Evolutionary conservation across 345 rosid species (phyloP).

Genomic region (Trapa bicornis): DNA sequence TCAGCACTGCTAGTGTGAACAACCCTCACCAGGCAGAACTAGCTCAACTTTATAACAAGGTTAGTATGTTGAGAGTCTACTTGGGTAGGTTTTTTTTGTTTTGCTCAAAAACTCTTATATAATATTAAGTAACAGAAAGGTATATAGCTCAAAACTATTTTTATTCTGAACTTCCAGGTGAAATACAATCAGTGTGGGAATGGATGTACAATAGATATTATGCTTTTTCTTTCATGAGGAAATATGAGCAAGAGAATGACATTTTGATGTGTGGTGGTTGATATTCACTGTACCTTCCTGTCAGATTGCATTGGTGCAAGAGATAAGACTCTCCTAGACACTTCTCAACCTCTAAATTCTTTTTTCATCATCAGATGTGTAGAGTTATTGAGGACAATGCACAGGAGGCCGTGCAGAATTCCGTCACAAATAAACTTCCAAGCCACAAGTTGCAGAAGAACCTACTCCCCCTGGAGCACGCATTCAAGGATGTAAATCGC

Average conservation of each 20-base stretch:
- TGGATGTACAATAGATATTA: too few relatives aligned
- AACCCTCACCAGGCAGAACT: conserved; percentile 43
- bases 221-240: too few relatives aligned
- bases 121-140: too few relatives aligned
- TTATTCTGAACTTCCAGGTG: background rate
- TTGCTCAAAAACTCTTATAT: too few relatives aligned
- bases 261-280: too few relatives aligned
- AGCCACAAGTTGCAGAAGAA: conserved; percentile 37
- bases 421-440: conserved; percentile 16
- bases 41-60: conserved; percentile 51
- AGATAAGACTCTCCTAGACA: background rate
- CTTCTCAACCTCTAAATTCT: background rate
- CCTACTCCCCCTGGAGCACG: conserved; percentile 37
- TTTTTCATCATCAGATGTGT: conserved; percentile 42
- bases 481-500: conserved; percentile 25
- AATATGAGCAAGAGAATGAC: too few relatives aligned
- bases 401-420: conserved; percentile 28
- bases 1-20: conserved; percentile 34
- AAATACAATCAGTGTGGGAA: too few relatives aligned
- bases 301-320: too few relatives aligned
- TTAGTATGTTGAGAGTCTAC: conserved; percentile 11
- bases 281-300: too few relatives aligned
- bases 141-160: background rate
- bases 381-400: conserved; percentile 38
- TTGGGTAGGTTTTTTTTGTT: background rate